Evolutionary conservation across 2,329 filamentous ascomycete genomes (phyloP), one percentile per base, ranked within the genome.

Genomic region (Aureobasidium leucospermi): DNA sequence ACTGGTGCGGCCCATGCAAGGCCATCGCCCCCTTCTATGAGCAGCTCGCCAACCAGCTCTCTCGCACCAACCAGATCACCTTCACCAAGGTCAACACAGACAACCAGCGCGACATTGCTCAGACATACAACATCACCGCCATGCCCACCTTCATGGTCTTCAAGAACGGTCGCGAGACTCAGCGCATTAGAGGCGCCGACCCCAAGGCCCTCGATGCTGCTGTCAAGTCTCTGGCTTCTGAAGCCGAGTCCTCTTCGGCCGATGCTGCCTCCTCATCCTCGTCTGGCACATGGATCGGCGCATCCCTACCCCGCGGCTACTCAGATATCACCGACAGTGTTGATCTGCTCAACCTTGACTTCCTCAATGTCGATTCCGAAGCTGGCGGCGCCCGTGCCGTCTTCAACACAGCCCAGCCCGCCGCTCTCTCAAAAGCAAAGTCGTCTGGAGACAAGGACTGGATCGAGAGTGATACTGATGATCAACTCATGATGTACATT

Each of bases 381-480:
- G 84, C 86, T 63, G 91, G 89, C 8, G 79, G 80, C 39, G 88
- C 91, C 60, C 82, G 85, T 65, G 83, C 84, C 8, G 78, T 97
- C 16, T 91, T 97, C 70, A 85, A 86, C n/a, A 67, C 4, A 75
- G 78, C 60, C 85, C 87, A 68, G 73, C 92, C 92, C 6, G 84
- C 80, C 58, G 79, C 80, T 1, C 73, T 92, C 59, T 75, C 72
- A 51, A 84, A 85, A 67, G 81, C 76, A 59, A 85, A 85, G 69
- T 74, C 72, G 16, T 72, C 72, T 31, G 84, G 83, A 10, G 74
- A 71, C 65, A 74, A 75, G 70, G 93, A 99, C 74, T 97, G 89
- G 87, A 86, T 97, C 23, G 90, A 96, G 79, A 96, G 90, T 73
- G 93, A 96, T 70, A 95, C 93, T 38, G 94, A 99, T 70, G 92